phyloP scores from a whole-genome alignment of 2,329 filamentous ascomycete species.

The Dryadomyces sulphureus region DNA sequence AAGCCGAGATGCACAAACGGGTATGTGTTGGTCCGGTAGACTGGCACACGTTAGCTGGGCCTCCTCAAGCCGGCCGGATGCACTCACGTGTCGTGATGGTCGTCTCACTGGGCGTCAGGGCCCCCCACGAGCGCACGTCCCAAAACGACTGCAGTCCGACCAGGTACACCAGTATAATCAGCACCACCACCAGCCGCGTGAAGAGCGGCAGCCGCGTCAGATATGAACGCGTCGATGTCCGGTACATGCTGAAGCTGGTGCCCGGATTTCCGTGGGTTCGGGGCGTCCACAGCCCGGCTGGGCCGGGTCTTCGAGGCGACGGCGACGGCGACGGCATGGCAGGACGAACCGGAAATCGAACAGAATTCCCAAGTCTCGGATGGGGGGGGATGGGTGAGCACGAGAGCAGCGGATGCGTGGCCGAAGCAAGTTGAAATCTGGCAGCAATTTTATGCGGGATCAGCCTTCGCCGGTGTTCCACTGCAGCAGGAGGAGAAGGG shows the following conservation, averaged over 20 bases:
- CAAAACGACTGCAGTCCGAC: conserved; percentile 54
- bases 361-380: too few species aligned
- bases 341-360: background rate
- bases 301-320: conserved; percentile 5
- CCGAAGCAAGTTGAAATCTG: too few species aligned
- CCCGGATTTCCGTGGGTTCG: conserved; percentile 1
- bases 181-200: conserved; percentile 54
- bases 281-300: conserved; percentile 6
- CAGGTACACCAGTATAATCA: conserved; percentile 56
- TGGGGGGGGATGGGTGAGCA: too few species aligned
- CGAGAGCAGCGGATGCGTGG: too few species aligned
- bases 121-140: conserved; percentile 62
- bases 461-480: too few species aligned
- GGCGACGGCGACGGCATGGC: conserved; percentile 8
- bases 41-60: conserved; percentile 26
- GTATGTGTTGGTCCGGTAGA: conserved; percentile 87
- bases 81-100: conserved; percentile 53
- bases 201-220: conserved; percentile 75
- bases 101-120: conserved; percentile 64
- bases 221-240: conserved; percentile 62
- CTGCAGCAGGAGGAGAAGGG: too few species aligned
- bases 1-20: conserved; percentile 73
- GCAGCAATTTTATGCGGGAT: too few species aligned
- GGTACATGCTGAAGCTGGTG: conserved; percentile 49
- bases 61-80: background rate